Percentiles rank a stretch among this genome's conserved stretches.
These are phyloP conservation scores for Biscutella auriculata DNA, from an alignment of 441 rosid genomes.

Conservation along the genomic window DNA sequence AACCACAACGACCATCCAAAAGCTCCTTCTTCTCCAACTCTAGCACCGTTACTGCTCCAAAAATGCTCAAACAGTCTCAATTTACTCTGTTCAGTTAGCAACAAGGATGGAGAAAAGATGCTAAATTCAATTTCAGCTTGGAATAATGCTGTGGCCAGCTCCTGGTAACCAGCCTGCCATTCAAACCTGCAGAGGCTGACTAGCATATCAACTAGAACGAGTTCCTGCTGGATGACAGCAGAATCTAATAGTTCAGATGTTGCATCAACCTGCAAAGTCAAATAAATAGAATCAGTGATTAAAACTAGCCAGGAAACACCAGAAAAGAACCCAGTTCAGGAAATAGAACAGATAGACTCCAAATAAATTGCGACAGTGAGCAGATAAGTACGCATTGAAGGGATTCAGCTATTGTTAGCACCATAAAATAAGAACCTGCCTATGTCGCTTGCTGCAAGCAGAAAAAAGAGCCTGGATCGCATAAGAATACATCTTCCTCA, in stretches of 20 bases:
- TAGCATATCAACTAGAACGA: constrained; percentile 76
- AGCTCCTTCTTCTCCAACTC: constrained; percentile 94
- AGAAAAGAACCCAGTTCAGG: neutral
- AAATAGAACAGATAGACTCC: constrained; percentile 5
- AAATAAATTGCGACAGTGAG: constrained; percentile 1
- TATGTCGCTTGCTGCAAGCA: constrained; percentile 71
- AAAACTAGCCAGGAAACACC: neutral
- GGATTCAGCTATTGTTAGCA: constrained; percentile 17
- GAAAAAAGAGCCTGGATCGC: constrained; percentile 79
- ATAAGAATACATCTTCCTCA: constrained; percentile 81
- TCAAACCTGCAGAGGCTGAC: constrained; percentile 80
- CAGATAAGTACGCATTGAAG: neutral
- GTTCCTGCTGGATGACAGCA: constrained; percentile 48
- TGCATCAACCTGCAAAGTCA: constrained; percentile 49
- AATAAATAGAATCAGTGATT: neutral
- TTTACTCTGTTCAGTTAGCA: constrained; percentile 57
- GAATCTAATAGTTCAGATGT: constrained; percentile 35
- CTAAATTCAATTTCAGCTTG: constrained; percentile 91
- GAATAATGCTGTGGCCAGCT: constrained; percentile 74
- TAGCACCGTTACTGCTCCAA: constrained; percentile 72
- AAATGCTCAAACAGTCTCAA: constrained; percentile 86
- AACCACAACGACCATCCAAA: constrained; percentile 82
- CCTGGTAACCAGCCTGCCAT: constrained; percentile 86
- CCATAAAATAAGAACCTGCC: constrained; percentile 78
- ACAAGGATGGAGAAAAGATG: constrained; percentile 72